Percentiles rank a stretch among this genome's conserved stretches.
These are phyloP conservation scores for Albophoma yamanashiensis DNA, from an alignment of 2,329 filamentous ascomycete genomes.

Conservation along the genomic window DNA sequence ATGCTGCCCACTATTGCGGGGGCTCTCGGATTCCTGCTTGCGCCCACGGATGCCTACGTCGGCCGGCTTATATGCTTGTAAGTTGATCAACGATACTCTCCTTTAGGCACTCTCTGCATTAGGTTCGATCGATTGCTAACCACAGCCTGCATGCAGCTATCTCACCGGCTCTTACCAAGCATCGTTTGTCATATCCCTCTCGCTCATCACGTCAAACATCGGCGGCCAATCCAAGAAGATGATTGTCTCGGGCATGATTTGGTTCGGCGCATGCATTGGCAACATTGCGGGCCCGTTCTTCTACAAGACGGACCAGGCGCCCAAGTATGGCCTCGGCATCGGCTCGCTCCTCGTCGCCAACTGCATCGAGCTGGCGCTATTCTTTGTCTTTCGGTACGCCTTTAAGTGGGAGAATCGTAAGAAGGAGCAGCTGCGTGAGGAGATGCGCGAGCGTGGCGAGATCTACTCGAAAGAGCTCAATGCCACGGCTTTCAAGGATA, in stretches of 20 bases:
- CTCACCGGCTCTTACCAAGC: slow-evolving; percentile 27
- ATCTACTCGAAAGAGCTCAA: slow-evolving; percentile 18
- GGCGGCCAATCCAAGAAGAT: slow-evolving; percentile 53
- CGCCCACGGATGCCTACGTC: slow-evolving; percentile 35
- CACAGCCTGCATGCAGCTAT: slow-evolving; percentile 9
- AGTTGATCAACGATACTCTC: slow-evolving; percentile 2
- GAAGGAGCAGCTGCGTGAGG: slow-evolving; percentile 23
- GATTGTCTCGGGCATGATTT: slow-evolving; percentile 50
- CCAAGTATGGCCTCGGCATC: slow-evolving; percentile 28
- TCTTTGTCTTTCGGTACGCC: slow-evolving; percentile 26
- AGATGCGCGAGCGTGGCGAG: slow-evolving; percentile 14
- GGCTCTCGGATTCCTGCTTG: slow-evolving; percentile 45
- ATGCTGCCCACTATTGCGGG: slow-evolving; percentile 49
- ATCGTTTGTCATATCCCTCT: slow-evolving; percentile 28
- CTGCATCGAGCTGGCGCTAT: slow-evolving; percentile 24
- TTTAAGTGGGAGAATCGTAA: slow-evolving; percentile 28
- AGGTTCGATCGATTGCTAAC: not conserved
- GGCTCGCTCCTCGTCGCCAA: slow-evolving; percentile 29
- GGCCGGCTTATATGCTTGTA: slow-evolving; percentile 45
- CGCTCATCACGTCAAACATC: slow-evolving; percentile 37
- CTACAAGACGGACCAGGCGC: slow-evolving; percentile 42
- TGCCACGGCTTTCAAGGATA: slow-evolving; percentile 26
- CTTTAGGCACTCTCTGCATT: not conserved
- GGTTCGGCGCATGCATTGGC: slow-evolving; percentile 48
- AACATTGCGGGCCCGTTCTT: slow-evolving; percentile 55